Conservation (phyloP, 225 moss, liverwort and hornwort genomes). For the Bryoerythrophyllum caledonicum region DNA sequence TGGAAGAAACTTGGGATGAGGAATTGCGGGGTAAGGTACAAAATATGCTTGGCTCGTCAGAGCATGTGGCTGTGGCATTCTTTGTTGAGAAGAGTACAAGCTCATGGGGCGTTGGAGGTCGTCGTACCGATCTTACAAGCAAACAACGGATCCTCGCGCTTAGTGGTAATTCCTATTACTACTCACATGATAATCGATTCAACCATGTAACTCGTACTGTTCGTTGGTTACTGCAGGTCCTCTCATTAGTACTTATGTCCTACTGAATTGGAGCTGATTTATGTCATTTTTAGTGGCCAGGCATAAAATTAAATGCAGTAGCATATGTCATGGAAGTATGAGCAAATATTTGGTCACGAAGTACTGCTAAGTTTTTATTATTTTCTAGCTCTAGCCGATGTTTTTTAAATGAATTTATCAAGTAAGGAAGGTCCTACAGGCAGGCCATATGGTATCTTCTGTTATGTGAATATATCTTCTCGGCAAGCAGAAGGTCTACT, state of each 20-base stretch:
- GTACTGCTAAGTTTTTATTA: neutral
- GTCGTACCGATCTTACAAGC: slow-evolving; percentile 63
- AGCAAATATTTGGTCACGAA: neutral
- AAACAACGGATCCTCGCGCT: slow-evolving; percentile 85
- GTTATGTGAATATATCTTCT: neutral
- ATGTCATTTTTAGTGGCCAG: neutral
- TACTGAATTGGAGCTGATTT: neutral
- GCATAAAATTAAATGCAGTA: neutral
- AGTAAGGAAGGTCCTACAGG: neutral
- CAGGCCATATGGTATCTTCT: neutral
- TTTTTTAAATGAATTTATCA: neutral
- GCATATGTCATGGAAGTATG: neutral
- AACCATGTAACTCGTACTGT: neutral
- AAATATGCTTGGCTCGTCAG: slow-evolving; percentile 49
- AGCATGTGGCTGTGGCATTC: slow-evolving; percentile 76
- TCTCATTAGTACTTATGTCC: neutral
- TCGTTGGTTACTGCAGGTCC: neutral
- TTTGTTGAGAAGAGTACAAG: slow-evolving; percentile 76
- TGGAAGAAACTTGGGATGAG: slow-evolving; percentile 32
- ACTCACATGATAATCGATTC: neutral
- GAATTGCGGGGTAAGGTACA: slow-evolving; percentile 57
- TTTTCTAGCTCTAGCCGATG: neutral
- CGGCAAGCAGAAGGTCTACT: neutral
- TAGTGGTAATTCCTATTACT: slow-evolving; percentile 47
- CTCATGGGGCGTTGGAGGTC: slow-evolving; percentile 75